Conservation (phyloP, 495 filamentous ascomycete genomes). For the Penicillium nucicola region DNA sequence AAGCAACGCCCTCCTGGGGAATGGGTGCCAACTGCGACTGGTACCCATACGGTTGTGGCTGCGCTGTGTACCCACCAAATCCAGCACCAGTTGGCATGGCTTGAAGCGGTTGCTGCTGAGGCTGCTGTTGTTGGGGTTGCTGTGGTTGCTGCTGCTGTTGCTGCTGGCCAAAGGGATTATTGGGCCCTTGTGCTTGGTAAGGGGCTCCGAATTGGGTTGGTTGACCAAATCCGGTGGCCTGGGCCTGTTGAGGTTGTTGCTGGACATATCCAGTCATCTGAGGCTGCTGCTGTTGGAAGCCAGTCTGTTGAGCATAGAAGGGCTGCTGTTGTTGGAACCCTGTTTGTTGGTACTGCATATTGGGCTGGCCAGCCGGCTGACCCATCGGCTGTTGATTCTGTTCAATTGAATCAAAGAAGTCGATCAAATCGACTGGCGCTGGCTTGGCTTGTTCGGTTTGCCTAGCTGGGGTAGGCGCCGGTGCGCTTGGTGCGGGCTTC, state of each 20-base stretch:
- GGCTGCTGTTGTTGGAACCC: conserved; percentile 47
- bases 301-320: conserved; percentile 33
- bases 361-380: conserved; percentile 19
- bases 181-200: conserved; percentile 43
- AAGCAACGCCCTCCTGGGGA: conserved; percentile 61
- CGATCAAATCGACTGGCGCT: conserved; percentile 81
- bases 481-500: conserved; percentile 16
- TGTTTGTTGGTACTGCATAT: conserved; percentile 45
- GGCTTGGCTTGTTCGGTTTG: conserved; percentile 41
- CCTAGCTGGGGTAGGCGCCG: conserved; percentile 13
- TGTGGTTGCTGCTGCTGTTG: conserved; percentile 18
- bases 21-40: conserved; percentile 53
- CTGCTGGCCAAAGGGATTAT: conserved; percentile 53
- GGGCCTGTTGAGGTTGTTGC: conserved; percentile 25
- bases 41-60: conserved; percentile 52
- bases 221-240: conserved; percentile 16
- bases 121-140: conserved; percentile 13
- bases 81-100: conserved; percentile 70
- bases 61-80: conserved; percentile 82
- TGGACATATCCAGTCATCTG: conserved; percentile 25
- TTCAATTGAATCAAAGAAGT: conserved; percentile 98
- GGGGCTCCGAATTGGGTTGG: conserved; percentile 34
- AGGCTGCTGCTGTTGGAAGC: conserved; percentile 38
- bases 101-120: conserved; percentile 47
- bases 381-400: conserved; percentile 75